Base-by-base conservation (phyloP, 495 filamentous ascomycete species). In the Aspergillus olivimuriae region DNA sequence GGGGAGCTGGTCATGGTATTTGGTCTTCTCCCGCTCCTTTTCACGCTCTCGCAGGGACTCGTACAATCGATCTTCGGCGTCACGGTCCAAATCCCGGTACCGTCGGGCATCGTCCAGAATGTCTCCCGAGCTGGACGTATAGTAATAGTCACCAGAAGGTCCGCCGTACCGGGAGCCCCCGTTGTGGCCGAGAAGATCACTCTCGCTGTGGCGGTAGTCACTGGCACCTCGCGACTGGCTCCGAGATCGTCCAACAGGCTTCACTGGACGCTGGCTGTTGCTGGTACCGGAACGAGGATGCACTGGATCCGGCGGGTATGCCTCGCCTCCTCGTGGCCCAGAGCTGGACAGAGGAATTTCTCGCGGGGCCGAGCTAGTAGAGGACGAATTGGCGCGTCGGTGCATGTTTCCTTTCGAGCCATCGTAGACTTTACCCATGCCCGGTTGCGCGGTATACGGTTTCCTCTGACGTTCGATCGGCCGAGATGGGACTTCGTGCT, bases 381-480 rank as follows among this genome's bases (percentile, higher is more conserved):
- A 61, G 38, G 60, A 62, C 3, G 65, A 65, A 9, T 43, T 47
- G 10, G 54, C 57, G 34, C 53, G 54, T n/a, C 52, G 57, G 26
- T 53, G 62, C 12, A 50, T 16, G 14, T 39, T 24, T 23, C 40
- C 26, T 6, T 45, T 11, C n/a, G n/a, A n/a, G 11, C 70, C 73
- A 4, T 74, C 69, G 43, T 79, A 77, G 1, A 64, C 47, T 50
- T 78, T 82, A 11, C 79, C 80, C 12, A 66, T 62, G 7, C 78
- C 79, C 1, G 77, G 75, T 16, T 72, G 64, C 1, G 72, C 73
- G 8, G 51, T 61, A 51, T 84, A 84, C 0, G 80, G 80, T 38
- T 83, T 80, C 41, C 80, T 65, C 47, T 82, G 76, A 4, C 80
- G 75, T 53, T 84, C 80, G 19, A 82, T 72, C 0, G 75, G 73